phyloP scores from a whole-genome alignment of 805 yeast species.

The Metschnikowia sp. region DNA sequence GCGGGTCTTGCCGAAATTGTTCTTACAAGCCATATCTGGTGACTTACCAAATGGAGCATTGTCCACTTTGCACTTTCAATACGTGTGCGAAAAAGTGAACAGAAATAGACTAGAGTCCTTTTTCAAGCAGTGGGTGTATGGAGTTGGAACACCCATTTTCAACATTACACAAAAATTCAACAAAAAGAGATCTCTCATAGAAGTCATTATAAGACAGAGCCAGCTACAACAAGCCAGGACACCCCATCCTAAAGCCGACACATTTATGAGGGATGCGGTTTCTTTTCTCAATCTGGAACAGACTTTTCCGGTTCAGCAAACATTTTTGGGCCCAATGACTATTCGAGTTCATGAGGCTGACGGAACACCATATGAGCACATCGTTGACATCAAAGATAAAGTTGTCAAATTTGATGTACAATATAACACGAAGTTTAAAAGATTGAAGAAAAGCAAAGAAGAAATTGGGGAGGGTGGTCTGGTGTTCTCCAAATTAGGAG shows the following conservation, averaged over 20 bases:
- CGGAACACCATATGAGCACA: conserved; percentile 98
- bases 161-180: conserved; percentile 89
- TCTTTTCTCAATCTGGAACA: conserved; percentile 42
- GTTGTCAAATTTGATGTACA: conserved; percentile 88
- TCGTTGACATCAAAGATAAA: conserved; percentile 83
- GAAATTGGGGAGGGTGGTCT: conserved; percentile 27
- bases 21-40: conserved; percentile 93
- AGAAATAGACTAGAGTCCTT: conserved; percentile 78
- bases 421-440: conserved; percentile 88
- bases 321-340: conserved; percentile 93
- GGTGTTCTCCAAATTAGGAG: conserved; percentile 65
- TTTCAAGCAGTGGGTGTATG: conserved; percentile 91
- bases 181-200: conserved; percentile 89
- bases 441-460: conserved; percentile 62
- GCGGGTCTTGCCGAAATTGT: conserved; percentile 86
- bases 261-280: conserved; percentile 46
- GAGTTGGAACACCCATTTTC: conserved; percentile 85
- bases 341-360: conserved; percentile 96
- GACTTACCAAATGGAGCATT: conserved; percentile 76
- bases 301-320: conserved; percentile 38
- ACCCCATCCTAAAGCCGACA: conserved; percentile 33
- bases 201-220: conserved; percentile 89
- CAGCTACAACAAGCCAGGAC: conserved; percentile 60
- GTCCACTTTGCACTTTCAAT: conserved; percentile 81
- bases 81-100: conserved; percentile 92